A percentile compares a stretch with the other conserved stretches of the same genome.
phyloP scores from a whole-genome alignment of 2,329 filamentous ascomycete species.

The Xylaria sp. region DNA sequence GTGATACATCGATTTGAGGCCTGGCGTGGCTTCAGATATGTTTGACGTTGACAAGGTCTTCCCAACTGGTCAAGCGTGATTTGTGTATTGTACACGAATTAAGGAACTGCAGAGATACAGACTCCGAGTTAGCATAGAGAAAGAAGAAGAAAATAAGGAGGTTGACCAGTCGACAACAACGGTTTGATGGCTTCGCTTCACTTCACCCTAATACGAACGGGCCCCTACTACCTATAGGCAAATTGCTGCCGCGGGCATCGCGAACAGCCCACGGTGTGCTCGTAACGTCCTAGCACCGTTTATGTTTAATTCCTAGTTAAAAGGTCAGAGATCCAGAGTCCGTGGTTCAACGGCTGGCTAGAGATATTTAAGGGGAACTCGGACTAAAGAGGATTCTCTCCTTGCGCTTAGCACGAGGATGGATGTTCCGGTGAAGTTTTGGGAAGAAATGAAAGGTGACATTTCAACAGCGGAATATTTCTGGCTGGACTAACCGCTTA shows the following conservation, averaged over 20 bases:
- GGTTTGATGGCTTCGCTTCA: neutral
- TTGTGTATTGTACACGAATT: too few species aligned
- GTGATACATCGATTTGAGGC: neutral
- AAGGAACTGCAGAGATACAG: too few species aligned
- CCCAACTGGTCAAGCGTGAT: too few species aligned
- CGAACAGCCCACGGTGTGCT: neutral
- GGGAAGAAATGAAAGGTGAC: neutral
- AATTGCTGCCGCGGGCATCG: neutral
- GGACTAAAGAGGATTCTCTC: neutral
- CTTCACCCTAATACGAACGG: neutral
- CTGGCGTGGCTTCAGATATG: neutral
- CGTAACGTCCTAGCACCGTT: too few species aligned
- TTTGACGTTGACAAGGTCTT: neutral
- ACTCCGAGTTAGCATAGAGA: neutral
- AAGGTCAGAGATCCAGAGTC: neutral
- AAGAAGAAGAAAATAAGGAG: neutral
- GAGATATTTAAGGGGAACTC: neutral
- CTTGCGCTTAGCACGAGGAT: neutral
- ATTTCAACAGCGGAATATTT: too few species aligned
- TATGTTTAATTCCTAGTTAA: neutral
- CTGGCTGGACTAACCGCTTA: too few species aligned
- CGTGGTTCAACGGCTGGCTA: neutral
- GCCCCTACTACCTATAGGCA: neutral
- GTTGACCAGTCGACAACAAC: neutral
- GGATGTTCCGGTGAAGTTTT: neutral